Base-by-base conservation (phyloP, 305 asterid species). In the Coffea humblotiana region DNA sequence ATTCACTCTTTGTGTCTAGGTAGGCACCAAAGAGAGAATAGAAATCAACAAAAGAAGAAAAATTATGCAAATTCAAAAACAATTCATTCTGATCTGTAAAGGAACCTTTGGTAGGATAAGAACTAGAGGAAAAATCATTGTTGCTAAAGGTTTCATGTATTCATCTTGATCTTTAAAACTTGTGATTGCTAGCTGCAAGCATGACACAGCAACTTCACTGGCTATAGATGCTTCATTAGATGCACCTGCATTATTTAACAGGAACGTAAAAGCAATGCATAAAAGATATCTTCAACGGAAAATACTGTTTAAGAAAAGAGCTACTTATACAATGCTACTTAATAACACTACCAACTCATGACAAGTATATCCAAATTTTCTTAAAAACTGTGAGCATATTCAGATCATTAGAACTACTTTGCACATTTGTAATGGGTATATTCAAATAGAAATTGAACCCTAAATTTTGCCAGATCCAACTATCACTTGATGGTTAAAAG, bases 41-140 rank as follows among this genome's bases (percentile, higher is more conserved):
- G 35, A 19, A 79, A 78, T 80, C 71, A 88, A 75, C 82, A 81
- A 76, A 68, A 72, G 74, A 77, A 32, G 25, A 74, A 78, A 63
- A 76, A 78, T 16, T 23, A 70, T 43, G 25, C 52, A 40, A 67
- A 69, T 12, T 75, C 68, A 13, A 35, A 77, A 56, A 66, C 1
- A 77, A 18, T 29, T 70, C 48, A 77, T 60, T 64, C 64, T 32
- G 48, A 75, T 29, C 14, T 52, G 69, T 40, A 65, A 68, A 78
- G 74, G 74, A 82, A 96, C 99, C 99, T 96, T 92, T 3, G 91
- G 97, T 54, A 80, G 89, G 81, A 96, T 79, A 66, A 92, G 79
- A 73, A 96, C 82, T 79, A 96, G 83, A 64, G 99, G 97, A 79
- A 96, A 93, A 81, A 93, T 81, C 80, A 81, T 51, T 54, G 89